Conservation (phyloP, 202 grass and related monocot genomes). For the Cymbopogon flexuosus region DNA sequence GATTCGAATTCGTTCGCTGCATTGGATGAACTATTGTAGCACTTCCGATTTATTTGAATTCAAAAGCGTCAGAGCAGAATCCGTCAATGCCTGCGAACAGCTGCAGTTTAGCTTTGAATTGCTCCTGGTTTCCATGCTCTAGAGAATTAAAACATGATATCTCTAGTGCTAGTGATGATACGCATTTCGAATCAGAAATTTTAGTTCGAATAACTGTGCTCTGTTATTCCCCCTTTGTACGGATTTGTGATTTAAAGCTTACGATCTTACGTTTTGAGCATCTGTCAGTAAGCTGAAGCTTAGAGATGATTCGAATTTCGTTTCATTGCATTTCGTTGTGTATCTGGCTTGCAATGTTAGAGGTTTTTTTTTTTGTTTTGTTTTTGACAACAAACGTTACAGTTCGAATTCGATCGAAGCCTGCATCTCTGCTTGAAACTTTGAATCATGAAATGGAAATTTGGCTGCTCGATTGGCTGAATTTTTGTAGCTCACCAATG, state of each 20-base stretch:
- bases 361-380: too few species aligned
- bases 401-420: neutral
- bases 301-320: neutral
- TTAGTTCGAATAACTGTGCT: neutral
- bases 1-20: neutral
- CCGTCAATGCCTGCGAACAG: neutral
- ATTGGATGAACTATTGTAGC: neutral
- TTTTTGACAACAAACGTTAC: too few species aligned
- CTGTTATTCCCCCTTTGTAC: neutral
- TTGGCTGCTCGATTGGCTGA: neutral
- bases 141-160: neutral
- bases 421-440: slow-evolving; percentile 8
- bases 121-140: neutral
- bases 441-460: neutral
- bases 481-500: neutral
- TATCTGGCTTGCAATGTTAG: neutral
- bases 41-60: neutral
- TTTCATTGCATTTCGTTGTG: slow-evolving; percentile 9
- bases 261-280: neutral
- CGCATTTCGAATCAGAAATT: neutral
- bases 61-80: neutral
- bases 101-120: neutral
- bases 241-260: neutral
- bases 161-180: neutral
- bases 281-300: neutral